Evolutionary conservation across 2,329 filamentous ascomycete species (phyloP), one percentile per base, ranked within the genome.

Genomic region (Cryphonectria nitschkei): DNA sequence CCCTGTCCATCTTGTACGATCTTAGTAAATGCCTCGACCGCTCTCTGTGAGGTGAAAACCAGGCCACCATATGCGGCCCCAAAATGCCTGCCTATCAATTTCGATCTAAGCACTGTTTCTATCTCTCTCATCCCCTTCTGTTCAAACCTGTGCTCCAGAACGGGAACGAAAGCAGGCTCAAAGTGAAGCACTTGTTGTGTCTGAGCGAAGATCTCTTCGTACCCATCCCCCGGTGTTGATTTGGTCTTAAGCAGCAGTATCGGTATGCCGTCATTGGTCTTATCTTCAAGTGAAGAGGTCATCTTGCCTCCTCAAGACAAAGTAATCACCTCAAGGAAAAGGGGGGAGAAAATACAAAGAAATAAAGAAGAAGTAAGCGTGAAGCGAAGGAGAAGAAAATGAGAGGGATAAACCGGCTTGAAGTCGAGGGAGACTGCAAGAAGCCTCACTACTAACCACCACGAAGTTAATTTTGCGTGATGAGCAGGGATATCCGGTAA

Each of bases 21-120:
- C 62, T 86, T 83, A 3, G 88, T 82, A 76, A 96, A 94, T 0
- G 91, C 92, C 78, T 96, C 93, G 2, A 96, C 93, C 0, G 93
- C 92, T 65, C 93, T 87, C 79, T 96, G 93, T 9, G 92, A 95
- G 1, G 93, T 96, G 77, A 96, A 95, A 65, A 96, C 90, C 70
- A 95, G 82, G n/a, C 92, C 93, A 6, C 92, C 92, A 76, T 93
- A 95, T 19, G 81, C 75, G 56, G 79, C 79, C 2, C 78, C 80
- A 0, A 76, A 56, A n/a, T 72, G 72, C 2, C 67, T 75, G 62
- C 82, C 81, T 72, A 90, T 85, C 22, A 76, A 74, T 34, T 78
- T 80, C 1, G 77, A 74, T 13, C 75, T 77, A 13, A 95, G 84
- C 22, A 89, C 77, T 3, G 79, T 76, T 41, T 83, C 82, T 32